A percentile compares a stretch with the other conserved stretches of the same genome.
These are phyloP conservation scores for Fomitopsis schrenkii DNA, from an alignment of 1,284 basidiomycete species.

Conservation along the genomic window DNA sequence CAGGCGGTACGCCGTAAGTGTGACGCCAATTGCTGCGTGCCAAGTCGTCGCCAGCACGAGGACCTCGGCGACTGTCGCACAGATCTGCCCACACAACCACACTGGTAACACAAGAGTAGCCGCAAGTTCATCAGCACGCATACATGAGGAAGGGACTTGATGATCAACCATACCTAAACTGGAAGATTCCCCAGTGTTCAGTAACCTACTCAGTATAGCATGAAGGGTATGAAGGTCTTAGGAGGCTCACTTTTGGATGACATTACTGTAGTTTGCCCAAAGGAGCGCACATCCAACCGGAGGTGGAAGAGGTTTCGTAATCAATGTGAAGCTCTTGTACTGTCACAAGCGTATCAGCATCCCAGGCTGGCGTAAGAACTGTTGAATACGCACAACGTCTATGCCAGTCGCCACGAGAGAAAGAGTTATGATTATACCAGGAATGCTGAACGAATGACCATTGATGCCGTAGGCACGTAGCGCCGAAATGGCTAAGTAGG, in stretches of 20 bases:
- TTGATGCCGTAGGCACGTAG: neutral
- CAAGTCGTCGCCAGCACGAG: neutral
- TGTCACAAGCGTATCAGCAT: neutral
- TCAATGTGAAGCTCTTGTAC: neutral
- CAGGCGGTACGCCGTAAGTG: neutral
- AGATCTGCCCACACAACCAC: neutral
- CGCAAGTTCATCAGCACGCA: no score
- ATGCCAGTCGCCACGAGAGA: neutral
- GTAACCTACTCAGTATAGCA: neutral
- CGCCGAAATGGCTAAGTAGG: neutral
- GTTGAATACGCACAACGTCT: neutral
- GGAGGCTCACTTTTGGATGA: neutral
- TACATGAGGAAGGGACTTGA: no score
- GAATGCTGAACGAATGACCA: neutral
- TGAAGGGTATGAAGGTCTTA: no score
- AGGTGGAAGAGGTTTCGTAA: neutral
- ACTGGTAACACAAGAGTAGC: neutral
- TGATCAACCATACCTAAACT: no score
- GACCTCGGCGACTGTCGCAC: neutral
- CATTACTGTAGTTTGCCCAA: neutral
- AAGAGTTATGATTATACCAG: neutral
- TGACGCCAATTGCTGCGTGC: neutral
- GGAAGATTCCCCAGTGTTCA: no score
- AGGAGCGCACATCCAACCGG: neutral
- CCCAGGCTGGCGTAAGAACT: neutral